phyloP scores from a whole-genome alignment of 805 yeast genomes.

The Saccharomycopsis lassenensis region DNA sequence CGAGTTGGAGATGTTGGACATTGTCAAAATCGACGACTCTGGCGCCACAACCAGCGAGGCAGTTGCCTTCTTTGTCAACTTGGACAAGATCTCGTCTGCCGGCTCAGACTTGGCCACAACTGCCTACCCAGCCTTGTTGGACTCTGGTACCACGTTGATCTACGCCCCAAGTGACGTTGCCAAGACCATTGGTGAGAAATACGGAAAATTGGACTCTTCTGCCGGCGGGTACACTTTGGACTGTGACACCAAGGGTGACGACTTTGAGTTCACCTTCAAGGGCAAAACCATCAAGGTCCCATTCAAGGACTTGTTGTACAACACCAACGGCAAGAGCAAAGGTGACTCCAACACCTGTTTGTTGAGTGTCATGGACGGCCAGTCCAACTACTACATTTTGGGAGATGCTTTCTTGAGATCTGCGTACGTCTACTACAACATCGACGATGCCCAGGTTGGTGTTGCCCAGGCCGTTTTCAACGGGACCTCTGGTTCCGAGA shows the following conservation, averaged over 20 bases:
- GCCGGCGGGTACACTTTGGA: constrained; percentile 6
- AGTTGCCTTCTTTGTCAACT: constrained; percentile 19
- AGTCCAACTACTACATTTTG: constrained; percentile 25
- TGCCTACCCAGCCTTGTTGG: constrained; percentile 32
- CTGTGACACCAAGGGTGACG: constrained; percentile 11
- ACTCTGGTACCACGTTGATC: constrained; percentile 44
- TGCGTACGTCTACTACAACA: constrained; percentile 55
- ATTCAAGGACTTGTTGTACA: constrained; percentile 13
- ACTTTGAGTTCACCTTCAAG: constrained; percentile 11
- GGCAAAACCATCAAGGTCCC: constrained; percentile 12
- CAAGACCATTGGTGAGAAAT: constrained; percentile 2
- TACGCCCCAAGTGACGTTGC: constrained; percentile 32
- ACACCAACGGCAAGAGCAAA: constrained; percentile 4
- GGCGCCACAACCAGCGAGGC: constrained; percentile 24
- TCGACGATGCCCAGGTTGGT: constrained; percentile 45
- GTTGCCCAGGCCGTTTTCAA: constrained; percentile 37
- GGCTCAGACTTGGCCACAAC: constrained; percentile 16
- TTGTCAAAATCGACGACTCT: constrained; percentile 22
- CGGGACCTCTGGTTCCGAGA: constrained; percentile 20
- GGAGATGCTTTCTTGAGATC: constrained; percentile 50
- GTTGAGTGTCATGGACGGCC: constrained; percentile 11
- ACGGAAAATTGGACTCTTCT: neutral
- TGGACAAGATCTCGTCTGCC: constrained; percentile 7
- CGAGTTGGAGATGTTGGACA: constrained; percentile 25
- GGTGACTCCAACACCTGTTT: constrained; percentile 9